Conservation (phyloP, 805 yeast genomes). For the Candida railenensis region DNA sequence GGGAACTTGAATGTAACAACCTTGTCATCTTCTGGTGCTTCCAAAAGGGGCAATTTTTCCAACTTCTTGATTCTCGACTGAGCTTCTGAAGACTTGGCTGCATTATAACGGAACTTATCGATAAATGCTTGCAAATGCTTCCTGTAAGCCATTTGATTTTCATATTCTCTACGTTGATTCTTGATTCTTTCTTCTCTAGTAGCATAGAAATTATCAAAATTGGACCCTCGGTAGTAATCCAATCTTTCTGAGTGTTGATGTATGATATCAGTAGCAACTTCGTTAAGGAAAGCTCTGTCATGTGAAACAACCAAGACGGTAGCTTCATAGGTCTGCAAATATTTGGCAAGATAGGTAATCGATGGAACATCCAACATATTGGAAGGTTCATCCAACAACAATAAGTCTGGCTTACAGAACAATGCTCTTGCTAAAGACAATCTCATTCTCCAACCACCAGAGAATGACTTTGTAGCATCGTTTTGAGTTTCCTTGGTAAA, state of each 20-base stretch:
- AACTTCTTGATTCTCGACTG: slow-evolving; percentile 96
- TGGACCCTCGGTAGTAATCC: slow-evolving; percentile 92
- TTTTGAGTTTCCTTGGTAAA: slow-evolving; percentile 85
- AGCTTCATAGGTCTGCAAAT: slow-evolving; percentile 84
- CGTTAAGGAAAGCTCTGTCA: slow-evolving; percentile 95
- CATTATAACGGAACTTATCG: slow-evolving; percentile 95
- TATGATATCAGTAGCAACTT: slow-evolving; percentile 96
- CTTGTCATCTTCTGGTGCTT: slow-evolving; percentile 92
- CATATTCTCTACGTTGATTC: slow-evolving; percentile 92
- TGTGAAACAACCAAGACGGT: slow-evolving; percentile 96
- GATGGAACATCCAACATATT: slow-evolving; percentile 99
- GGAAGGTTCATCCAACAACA: slow-evolving; percentile 96
- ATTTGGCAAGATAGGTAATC: slow-evolving; percentile 87
- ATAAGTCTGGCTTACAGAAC: slow-evolving; percentile 93
- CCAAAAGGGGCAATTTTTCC: slow-evolving; percentile 89
- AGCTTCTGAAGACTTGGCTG: slow-evolving; percentile 96
- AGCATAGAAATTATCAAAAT: slow-evolving; percentile 88
- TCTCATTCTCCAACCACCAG: slow-evolving; percentile 99
- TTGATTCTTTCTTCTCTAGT: slow-evolving; percentile 95
- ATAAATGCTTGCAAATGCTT: slow-evolving; percentile 91
- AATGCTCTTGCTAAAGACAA: slow-evolving; percentile 96
- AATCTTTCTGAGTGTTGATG: slow-evolving; percentile 97
- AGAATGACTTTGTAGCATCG: slow-evolving; percentile 82
- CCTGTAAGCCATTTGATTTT: slow-evolving; percentile 94
- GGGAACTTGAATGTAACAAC: slow-evolving; percentile 86